A percentile compares a stretch with the other conserved stretches of the same genome.
Evolutionary conservation across 2,329 filamentous ascomycete species (phyloP).

Genomic region (Ploettnerulaceae sp.): DNA sequence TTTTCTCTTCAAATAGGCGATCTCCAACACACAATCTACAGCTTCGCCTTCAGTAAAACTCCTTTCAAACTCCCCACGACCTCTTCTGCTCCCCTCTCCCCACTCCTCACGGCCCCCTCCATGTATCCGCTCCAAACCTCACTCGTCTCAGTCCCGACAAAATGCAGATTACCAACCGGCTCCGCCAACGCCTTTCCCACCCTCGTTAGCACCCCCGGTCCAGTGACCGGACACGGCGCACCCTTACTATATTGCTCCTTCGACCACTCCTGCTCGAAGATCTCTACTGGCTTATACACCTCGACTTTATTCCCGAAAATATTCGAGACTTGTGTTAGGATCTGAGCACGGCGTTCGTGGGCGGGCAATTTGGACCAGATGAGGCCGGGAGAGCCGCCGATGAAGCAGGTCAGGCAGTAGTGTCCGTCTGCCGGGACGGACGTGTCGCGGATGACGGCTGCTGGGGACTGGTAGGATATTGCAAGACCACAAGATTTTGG

Average conservation of each 20-base stretch:
- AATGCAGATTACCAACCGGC: slow-evolving; percentile 41
- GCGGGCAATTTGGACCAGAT: slow-evolving; percentile 10
- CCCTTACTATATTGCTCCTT: slow-evolving; percentile 33
- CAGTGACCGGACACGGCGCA: slow-evolving; percentile 34
- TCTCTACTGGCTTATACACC: slow-evolving; percentile 14
- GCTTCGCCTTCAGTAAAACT: neutral
- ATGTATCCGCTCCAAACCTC: slow-evolving; percentile 49
- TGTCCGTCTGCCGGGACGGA: slow-evolving; percentile 39
- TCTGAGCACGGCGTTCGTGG: slow-evolving; percentile 12
- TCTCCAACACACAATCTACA: neutral
- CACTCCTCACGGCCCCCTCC: slow-evolving; percentile 45
- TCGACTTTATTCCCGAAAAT: slow-evolving; percentile 8
- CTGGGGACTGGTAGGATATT: slow-evolving; percentile 37
- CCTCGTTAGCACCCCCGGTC: slow-evolving; percentile 31
- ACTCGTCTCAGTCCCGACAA: slow-evolving; percentile 46
- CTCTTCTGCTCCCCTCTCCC: slow-evolving; percentile 41
- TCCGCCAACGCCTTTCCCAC: slow-evolving; percentile 30
- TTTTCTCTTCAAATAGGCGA: neutral
- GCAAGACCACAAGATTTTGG: slow-evolving; percentile 37
- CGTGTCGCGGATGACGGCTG: slow-evolving; percentile 39
- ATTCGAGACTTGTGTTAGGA: slow-evolving; percentile 8
- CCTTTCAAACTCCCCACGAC: slow-evolving; percentile 27
- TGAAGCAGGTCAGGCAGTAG: slow-evolving; percentile 14
- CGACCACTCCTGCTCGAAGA: slow-evolving; percentile 23
- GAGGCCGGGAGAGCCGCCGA: slow-evolving; percentile 5